These are phyloP conservation scores for Daedaleopsis nitida DNA, from an alignment of 768 basidiomycete species.

Conservation along the genomic window DNA sequence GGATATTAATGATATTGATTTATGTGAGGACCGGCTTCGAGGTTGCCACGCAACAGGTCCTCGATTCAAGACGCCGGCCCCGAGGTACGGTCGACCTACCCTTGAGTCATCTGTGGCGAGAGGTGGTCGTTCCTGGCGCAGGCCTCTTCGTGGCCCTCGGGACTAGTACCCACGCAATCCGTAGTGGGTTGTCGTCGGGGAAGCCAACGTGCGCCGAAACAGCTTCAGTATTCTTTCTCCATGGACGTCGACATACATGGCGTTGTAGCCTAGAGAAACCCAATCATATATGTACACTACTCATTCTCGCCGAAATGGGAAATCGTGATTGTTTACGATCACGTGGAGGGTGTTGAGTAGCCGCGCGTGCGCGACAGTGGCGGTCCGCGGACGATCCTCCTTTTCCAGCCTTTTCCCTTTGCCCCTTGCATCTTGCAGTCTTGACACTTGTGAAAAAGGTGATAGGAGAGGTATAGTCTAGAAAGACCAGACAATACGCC, in stretches of 20 bases:
- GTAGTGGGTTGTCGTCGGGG: not conserved
- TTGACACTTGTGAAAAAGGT: too few species aligned
- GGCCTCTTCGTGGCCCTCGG: conserved; percentile 2
- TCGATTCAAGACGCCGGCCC: not conserved
- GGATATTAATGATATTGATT: not conserved
- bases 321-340: not conserved
- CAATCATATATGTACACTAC: not conserved
- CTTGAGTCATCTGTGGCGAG: not conserved
- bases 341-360: not conserved
- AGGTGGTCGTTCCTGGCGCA: not conserved
- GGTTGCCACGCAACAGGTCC: not conserved
- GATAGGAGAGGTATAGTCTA: too few species aligned
- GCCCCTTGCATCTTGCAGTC: too few species aligned
- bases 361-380: not conserved
- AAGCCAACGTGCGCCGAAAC: not conserved
- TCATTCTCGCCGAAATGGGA: not conserved
- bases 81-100: not conserved
- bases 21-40: not conserved
- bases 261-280: not conserved
- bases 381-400: too few species aligned
- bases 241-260: too few species aligned
- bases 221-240: not conserved
- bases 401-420: not conserved
- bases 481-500: too few species aligned
- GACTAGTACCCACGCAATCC: not conserved